These are phyloP conservation scores for Ramaria sp. DNA, from an alignment of 768 basidiomycete genomes.

Conservation along the genomic window DNA sequence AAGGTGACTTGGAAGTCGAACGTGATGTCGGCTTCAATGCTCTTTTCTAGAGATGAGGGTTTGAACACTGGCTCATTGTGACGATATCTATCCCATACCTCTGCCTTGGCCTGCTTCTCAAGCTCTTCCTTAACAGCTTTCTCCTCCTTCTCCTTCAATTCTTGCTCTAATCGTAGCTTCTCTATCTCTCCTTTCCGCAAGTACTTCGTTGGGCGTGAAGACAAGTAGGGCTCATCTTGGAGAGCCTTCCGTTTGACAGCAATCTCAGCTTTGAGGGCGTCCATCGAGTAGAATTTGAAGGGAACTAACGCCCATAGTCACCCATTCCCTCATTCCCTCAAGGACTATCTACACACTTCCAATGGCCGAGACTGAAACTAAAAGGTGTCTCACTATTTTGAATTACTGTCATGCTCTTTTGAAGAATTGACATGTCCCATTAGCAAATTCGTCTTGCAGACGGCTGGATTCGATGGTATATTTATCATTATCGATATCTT, in stretches of 20 bases:
- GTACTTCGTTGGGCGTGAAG: constrained; percentile 66
- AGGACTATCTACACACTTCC: constrained; percentile 28
- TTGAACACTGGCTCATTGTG: neutral
- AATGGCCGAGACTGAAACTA: constrained; percentile 40
- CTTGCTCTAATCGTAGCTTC: constrained; percentile 40
- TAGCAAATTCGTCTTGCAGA: constrained; percentile 86
- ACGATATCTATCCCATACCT: neutral
- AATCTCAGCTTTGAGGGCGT: constrained; percentile 84
- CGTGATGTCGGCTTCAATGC: constrained; percentile 27
- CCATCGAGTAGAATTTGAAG: constrained; percentile 39
- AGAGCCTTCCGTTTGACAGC: constrained; percentile 76
- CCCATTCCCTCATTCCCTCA: neutral
- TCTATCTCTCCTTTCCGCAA: constrained; percentile 89
- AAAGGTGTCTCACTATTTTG: neutral
- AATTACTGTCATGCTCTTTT: neutral
- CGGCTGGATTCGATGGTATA: constrained; percentile 87
- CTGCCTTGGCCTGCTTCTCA: constrained; percentile 16
- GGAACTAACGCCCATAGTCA: neutral
- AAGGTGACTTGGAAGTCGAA: constrained; percentile 31
- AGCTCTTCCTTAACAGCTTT: constrained; percentile 22
- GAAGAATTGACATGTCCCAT: neutral
- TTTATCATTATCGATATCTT: constrained; percentile 5
- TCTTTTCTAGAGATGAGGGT: neutral
- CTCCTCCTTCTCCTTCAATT: constrained; percentile 32
- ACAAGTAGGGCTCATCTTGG: constrained; percentile 28